phyloP scores from a whole-genome alignment of 2,329 filamentous ascomycete genomes.

The Cladophialophora chaetospira region DNA sequence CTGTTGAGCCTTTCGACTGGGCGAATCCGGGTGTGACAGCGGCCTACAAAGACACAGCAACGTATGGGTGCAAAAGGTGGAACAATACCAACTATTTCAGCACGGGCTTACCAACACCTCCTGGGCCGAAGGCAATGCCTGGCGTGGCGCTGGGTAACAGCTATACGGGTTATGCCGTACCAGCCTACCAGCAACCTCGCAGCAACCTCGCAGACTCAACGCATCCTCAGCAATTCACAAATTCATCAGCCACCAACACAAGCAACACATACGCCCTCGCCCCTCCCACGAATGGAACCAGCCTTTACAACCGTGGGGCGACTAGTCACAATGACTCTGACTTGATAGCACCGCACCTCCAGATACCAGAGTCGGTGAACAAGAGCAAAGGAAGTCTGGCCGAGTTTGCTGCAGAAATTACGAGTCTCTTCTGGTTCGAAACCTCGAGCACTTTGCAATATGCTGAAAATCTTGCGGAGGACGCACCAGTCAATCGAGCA shows the following conservation, averaged over 20 bases:
- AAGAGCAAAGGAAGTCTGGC: constrained; percentile 73
- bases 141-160: constrained; percentile 23
- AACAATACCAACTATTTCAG: constrained; percentile 23
- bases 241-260: constrained; percentile 1
- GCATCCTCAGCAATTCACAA: constrained; percentile 4
- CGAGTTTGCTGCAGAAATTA: constrained; percentile 88
- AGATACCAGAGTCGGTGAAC: constrained; percentile 75
- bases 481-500: constrained; percentile 53
- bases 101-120: constrained; percentile 33
- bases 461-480: constrained; percentile 57
- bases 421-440: constrained; percentile 97
- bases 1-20: constrained; percentile 21
- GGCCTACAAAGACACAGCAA: constrained; percentile 5
- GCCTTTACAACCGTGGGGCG: constrained; percentile 10
- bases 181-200: constrained; percentile 11
- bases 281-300: constrained; percentile 6
- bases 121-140: constrained; percentile 30
- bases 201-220: background rate
- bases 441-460: constrained; percentile 74
- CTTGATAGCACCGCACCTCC: constrained; percentile 57
- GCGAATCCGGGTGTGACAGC: constrained; percentile 12
- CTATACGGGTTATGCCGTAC: constrained; percentile 15
- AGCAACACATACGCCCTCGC: constrained; percentile 12
- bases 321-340: constrained; percentile 29
- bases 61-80: constrained; percentile 25